Conservation (phyloP, 495 filamentous ascomycete genomes). For the Penicillium atrosanguineum region DNA sequence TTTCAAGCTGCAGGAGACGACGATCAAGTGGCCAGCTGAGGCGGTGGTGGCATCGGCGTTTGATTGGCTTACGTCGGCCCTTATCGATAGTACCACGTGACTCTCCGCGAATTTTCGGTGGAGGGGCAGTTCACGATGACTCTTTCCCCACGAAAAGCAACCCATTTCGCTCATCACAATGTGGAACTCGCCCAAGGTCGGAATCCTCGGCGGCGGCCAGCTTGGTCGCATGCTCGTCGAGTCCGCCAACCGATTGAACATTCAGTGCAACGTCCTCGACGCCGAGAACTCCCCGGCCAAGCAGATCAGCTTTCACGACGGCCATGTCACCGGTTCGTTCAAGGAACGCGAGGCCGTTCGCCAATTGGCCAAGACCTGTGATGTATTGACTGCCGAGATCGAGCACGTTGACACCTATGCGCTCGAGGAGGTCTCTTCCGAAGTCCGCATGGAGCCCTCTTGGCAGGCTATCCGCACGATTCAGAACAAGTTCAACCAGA, state of each 20-base stretch:
- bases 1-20: constrained; percentile 11
- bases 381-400: constrained; percentile 93
- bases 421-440: constrained; percentile 76
- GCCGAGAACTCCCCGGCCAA: constrained; percentile 78
- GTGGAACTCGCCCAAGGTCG: constrained; percentile 55
- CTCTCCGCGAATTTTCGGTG: constrained; percentile 31
- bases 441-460: constrained; percentile 71
- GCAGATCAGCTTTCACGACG: constrained; percentile 74
- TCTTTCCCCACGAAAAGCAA: constrained; percentile 6
- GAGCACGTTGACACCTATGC: constrained; percentile 94
- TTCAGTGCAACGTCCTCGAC: constrained; percentile 79
- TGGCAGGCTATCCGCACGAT: constrained; percentile 89
- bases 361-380: constrained; percentile 70
- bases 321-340: constrained; percentile 83
- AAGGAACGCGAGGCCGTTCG: constrained; percentile 73
- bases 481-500: constrained; percentile 95
- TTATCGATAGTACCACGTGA: constrained; percentile 34
- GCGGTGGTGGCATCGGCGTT: constrained; percentile 9
- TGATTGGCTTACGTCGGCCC: constrained; percentile 19
- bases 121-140: constrained; percentile 30
- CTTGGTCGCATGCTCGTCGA: constrained; percentile 96
- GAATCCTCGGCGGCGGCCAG: constrained; percentile 76
- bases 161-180: constrained; percentile 21
- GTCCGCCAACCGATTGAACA: constrained; percentile 80
- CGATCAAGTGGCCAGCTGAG: constrained; percentile 19